phyloP scores from a whole-genome alignment of 2,329 filamentous ascomycete genomes.

The Epichloe amarillans region DNA sequence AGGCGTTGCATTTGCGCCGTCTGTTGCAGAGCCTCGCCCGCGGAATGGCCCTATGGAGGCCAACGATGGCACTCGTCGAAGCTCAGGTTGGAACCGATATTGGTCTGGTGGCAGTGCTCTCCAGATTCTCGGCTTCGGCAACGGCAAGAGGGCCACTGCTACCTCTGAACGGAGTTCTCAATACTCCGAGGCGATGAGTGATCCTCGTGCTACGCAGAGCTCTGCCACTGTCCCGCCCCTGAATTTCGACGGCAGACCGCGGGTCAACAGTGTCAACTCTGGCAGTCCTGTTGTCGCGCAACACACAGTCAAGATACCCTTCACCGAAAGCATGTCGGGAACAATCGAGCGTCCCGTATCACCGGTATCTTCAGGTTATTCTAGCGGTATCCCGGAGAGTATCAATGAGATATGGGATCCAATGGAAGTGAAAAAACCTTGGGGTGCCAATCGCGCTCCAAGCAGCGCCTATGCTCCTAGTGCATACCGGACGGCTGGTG shows the following conservation, averaged over 20 bases:
- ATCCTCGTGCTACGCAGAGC: constrained; percentile 42
- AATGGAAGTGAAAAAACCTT: constrained; percentile 28
- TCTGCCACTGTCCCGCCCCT: constrained; percentile 60
- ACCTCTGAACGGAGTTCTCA: constrained; percentile 41
- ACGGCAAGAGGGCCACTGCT: constrained; percentile 35
- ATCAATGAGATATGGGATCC: constrained; percentile 44
- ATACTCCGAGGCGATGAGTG: constrained; percentile 30
- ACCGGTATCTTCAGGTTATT: constrained; percentile 39
- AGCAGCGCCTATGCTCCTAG: constrained; percentile 38
- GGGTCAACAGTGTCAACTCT: constrained; percentile 52
- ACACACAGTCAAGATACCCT: constrained; percentile 35
- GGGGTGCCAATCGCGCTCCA: constrained; percentile 36
- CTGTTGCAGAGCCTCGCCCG: constrained; percentile 22
- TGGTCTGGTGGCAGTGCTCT: constrained; percentile 61
- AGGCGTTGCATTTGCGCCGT: constrained; percentile 25
- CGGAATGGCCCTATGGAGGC: constrained; percentile 18
- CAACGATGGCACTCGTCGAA: constrained; percentile 39
- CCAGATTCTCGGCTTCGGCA: constrained; percentile 49
- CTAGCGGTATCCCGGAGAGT: constrained; percentile 53
- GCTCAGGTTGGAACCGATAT: constrained; percentile 65
- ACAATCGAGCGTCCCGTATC: constrained; percentile 46
- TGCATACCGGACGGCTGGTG: constrained; percentile 26
- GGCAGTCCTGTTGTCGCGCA: constrained; percentile 57
- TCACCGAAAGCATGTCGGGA: constrained; percentile 45
- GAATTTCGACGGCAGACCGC: constrained; percentile 47